Base-by-base conservation (phyloP, 768 basidiomycete genomes). In the Panaeolus cyanescens region DNA sequence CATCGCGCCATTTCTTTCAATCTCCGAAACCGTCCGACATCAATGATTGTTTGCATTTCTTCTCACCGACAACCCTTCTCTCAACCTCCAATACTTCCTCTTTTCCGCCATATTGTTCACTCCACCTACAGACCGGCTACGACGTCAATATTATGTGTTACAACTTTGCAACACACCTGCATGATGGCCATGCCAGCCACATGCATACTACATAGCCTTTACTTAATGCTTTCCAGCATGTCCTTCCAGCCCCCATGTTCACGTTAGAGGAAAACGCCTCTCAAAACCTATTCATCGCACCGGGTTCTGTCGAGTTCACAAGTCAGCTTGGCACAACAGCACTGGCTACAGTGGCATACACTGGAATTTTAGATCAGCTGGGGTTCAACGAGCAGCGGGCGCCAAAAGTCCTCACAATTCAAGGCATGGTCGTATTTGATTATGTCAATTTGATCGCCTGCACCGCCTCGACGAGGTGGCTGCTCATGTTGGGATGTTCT, bases 141-240 rank as follows among this genome's bases (percentile, higher is more conserved):
- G 86, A 87, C 67, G 88, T 89, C 72, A 87, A 83, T 66, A 75
- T 74, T 50, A 86, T 79, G 37, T 65, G 88, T 17, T 87, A 82
- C 62, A 76, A 85, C 57, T 81, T 85, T 61, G 81, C 79, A 0
- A 84, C 77, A 17, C 79, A 79, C 54, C 65, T 89, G 45, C 88
- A 89, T 66, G 87, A 88, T 66, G 87, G 87, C 5, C 88, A 88
- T 66, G 88, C 88, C 12, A n/a, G n/a, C n/a, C n/a, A n/a, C n/a
- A n/a, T n/a, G n/a, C 79, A 86, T 84, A 71, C 30, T n/a, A 79
- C 68, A 32, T 30, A 42, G 6, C 17, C 15, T 50, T 33, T 55
- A 25, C 61, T 86, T 84, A 80, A 74, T 42, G 68, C 72, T 25
- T 84, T 77, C 68, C 81, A 85, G 64, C 86, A 85, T 62, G 65